Conservation (phyloP, 2,329 filamentous ascomycete species). For the Blastomyces percursus region DNA sequence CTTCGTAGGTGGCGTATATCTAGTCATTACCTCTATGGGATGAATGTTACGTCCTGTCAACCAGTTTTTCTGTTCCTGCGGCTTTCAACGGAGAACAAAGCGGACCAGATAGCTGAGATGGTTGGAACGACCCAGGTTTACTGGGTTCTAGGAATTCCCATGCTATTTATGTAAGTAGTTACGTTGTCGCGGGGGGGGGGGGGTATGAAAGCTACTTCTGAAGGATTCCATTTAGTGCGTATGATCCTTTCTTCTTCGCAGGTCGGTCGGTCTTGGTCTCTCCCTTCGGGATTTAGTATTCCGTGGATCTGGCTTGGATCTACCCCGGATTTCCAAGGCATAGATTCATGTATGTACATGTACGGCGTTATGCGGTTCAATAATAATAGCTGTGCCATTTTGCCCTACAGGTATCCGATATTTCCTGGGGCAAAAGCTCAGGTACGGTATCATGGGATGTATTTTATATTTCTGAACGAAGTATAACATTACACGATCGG, state of each 20-base stretch:
- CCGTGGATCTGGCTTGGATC: not conserved
- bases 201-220: too few species aligned
- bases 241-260: not conserved
- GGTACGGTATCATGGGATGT: not conserved
- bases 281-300: not conserved
- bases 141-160: not conserved
- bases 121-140: not conserved
- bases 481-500: not conserved
- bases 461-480: not conserved
- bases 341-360: not conserved
- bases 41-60: not conserved
- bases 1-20: not conserved
- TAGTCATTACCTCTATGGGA: not conserved
- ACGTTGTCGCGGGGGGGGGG: not conserved
- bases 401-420: not conserved
- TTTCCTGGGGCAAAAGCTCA: not conserved
- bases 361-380: not conserved
- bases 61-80: not conserved
- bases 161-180: not conserved
- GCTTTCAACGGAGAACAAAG: not conserved
- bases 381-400: not conserved
- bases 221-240: not conserved
- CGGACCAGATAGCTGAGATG: not conserved
- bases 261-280: not conserved
- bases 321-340: constrained; percentile 1